Evolutionary conservation across 352 stramenopile species (phyloP).

Genomic region (Pythium chondricola): DNA sequence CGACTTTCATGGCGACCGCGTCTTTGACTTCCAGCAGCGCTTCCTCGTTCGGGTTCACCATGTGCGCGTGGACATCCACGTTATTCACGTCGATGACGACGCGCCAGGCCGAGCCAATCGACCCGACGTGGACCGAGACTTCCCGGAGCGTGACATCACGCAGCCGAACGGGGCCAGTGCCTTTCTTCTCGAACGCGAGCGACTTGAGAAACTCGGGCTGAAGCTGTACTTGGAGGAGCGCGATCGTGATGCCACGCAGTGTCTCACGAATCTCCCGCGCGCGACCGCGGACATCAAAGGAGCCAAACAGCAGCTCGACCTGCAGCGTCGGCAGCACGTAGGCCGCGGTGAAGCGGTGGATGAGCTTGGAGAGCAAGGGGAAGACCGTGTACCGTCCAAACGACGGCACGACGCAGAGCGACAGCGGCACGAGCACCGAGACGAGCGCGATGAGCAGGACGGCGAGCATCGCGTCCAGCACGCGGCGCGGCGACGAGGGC

Average conservation of each 20-base stretch:
- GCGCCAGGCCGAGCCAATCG: constrained; percentile 19
- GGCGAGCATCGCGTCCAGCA: constrained; percentile 14
- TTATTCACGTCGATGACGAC: constrained; percentile 21
- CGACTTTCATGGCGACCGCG: constrained; percentile 17
- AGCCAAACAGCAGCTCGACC: constrained; percentile 18
- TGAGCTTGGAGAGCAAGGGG: constrained; percentile 20
- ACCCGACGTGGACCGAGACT: constrained; percentile 16
- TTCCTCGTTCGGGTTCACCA: constrained; percentile 16
- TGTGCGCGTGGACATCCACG: constrained; percentile 14
- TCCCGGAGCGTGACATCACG: constrained; percentile 16
- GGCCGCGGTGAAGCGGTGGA: constrained; percentile 20
- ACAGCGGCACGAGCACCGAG: constrained; percentile 22
- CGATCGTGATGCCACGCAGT: constrained; percentile 17
- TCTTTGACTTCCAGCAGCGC: constrained; percentile 16
- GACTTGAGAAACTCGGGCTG: constrained; percentile 20
- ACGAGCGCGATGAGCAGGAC: constrained; percentile 16
- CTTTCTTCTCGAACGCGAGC: constrained; percentile 22
- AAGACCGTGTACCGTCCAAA: constrained; percentile 25
- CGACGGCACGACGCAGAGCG: constrained; percentile 22
- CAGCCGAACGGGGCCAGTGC: constrained; percentile 10
- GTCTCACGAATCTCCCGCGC: constrained; percentile 18
- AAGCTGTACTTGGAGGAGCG: constrained; percentile 17
- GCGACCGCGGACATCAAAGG: constrained; percentile 15
- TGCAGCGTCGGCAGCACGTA: constrained; percentile 23
- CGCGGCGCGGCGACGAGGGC: background rate